Percentiles rank a stretch among this genome's conserved stretches.
Evolutionary conservation across 805 yeast species (phyloP).

Genomic region (Candida awuae): DNA sequence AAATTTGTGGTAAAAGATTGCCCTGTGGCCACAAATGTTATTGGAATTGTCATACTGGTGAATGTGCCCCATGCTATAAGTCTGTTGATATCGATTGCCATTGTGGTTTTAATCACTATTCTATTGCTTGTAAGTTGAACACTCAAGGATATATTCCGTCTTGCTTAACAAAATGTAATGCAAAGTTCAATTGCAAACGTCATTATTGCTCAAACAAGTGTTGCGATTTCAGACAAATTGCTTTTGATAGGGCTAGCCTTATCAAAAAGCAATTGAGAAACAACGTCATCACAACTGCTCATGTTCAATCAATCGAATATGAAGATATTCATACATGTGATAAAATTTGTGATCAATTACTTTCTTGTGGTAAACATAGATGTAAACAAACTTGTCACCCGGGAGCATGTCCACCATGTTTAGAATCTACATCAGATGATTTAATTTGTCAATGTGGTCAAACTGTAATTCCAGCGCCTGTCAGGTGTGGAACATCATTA

Average conservation of each 20-base stretch:
- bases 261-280: slow-evolving; percentile 40
- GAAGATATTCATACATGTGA: slow-evolving; percentile 74
- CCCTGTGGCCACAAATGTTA: slow-evolving; percentile 70
- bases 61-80: slow-evolving; percentile 60
- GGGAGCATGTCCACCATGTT: slow-evolving; percentile 74
- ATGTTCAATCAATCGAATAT: slow-evolving; percentile 45
- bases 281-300: slow-evolving; percentile 30
- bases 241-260: slow-evolving; percentile 48
- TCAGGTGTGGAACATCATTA: slow-evolving; percentile 68
- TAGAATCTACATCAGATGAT: slow-evolving; percentile 75
- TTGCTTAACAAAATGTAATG: slow-evolving; percentile 67
- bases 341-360: slow-evolving; percentile 49
- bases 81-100: slow-evolving; percentile 46
- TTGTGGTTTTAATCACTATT: slow-evolving; percentile 51
- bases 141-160: slow-evolving; percentile 44
- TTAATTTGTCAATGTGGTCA: slow-evolving; percentile 73
- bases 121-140: slow-evolving; percentile 57
- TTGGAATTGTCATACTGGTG: slow-evolving; percentile 67
- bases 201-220: slow-evolving; percentile 68
- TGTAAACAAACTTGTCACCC: slow-evolving; percentile 69
- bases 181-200: slow-evolving; percentile 68
- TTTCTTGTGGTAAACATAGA: slow-evolving; percentile 57
- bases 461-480: slow-evolving; percentile 73
- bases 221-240: slow-evolving; percentile 59
- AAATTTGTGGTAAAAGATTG: slow-evolving; percentile 52